Base-by-base conservation (phyloP, 2,329 filamentous ascomycete species). In the Myriosclerotinia scirpicola region DNA sequence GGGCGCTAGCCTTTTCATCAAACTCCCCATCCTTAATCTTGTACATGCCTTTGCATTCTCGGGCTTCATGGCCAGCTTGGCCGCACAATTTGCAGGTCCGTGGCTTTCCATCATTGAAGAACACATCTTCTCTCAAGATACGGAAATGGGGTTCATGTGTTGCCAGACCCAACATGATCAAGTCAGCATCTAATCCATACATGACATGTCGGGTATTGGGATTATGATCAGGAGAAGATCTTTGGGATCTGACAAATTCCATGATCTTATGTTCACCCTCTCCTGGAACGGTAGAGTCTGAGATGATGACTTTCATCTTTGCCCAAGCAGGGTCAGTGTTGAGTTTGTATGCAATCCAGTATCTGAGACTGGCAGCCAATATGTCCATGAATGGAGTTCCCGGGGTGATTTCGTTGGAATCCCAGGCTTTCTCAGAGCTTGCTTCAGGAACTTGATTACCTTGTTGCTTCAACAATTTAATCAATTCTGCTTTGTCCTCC, bases 241-340 rank as follows among this genome's bases (percentile, higher is more conserved):
- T 88, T 79, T 99, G 96, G 48, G 94, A 97, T 74, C 95, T 89
- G 71, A 99, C 87, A 77, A 98, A 99, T 73, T 95, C 89, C 95
- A 99, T 99, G 76, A 99, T 98, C 80, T 99, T 99, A 79, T 99
- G 95, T 81, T 99, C 95, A 77, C 95, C 95, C 80, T 99, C 95
- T 76, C 95, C 95, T 65, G 95, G 95, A 50, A 99, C 93, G 52
- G 94, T 97, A 64, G 95, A 94, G 82, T 99, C 95, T 11, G 95
- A 99, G 72, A 99, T 98, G 78, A 99, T 96, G 78, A 99, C 86
- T 83, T 99, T 99, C 78, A 97, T 83, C 77, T 93, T 93, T 69
- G 91, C 91, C 96, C 96, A 99, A 60, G 90, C 92, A 42, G 94
- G 93, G 78, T 99, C 95, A 36, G 92, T 97, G 79, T 96, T 98